These are phyloP conservation scores for Suillus occidentalis DNA, from an alignment of 768 basidiomycete species.

Conservation along the genomic window DNA sequence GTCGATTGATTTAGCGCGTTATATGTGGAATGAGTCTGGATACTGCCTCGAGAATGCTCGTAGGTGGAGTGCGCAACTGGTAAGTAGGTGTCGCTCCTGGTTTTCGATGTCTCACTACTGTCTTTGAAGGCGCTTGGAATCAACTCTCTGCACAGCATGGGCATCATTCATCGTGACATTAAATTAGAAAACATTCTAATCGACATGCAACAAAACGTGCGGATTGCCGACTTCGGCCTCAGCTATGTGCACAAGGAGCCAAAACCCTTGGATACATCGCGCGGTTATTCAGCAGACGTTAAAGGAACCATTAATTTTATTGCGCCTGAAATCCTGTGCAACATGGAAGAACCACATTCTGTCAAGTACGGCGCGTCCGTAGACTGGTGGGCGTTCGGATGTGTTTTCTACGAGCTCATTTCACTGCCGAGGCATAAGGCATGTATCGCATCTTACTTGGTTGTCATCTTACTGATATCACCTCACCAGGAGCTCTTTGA, in stretches of 20 bases:
- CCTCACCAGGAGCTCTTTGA: slow-evolving; percentile 33
- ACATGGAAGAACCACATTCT: slow-evolving; percentile 11
- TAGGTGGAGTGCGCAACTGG: too few species aligned
- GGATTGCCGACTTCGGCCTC: slow-evolving; percentile 44
- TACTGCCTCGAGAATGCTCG: too few species aligned
- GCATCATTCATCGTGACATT: slow-evolving; percentile 68
- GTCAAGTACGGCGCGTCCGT: slow-evolving; percentile 32
- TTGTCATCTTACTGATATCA: background rate
- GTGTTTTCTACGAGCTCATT: slow-evolving; percentile 40
- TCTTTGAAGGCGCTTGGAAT: slow-evolving; percentile 39
- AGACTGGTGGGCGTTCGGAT: slow-evolving; percentile 46
- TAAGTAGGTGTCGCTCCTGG: slow-evolving; percentile 16
- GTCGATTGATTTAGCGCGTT: too few species aligned
- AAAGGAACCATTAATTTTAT: slow-evolving; percentile 38
- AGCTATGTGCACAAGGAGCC: slow-evolving; percentile 22
- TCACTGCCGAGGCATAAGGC: slow-evolving; percentile 25
- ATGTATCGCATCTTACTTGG: background rate
- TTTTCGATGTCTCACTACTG: background rate
- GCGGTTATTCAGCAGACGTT: slow-evolving; percentile 25
- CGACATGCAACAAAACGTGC: slow-evolving; percentile 38
- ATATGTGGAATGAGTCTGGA: too few species aligned
- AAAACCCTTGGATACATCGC: slow-evolving; percentile 13
- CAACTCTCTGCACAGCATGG: slow-evolving; percentile 51
- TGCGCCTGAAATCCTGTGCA: slow-evolving; percentile 42
- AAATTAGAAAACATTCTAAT: slow-evolving; percentile 74